Evolutionary conservation across 352 stramenopile species (phyloP).

Genomic region (Phytophthora tubulina): DNA sequence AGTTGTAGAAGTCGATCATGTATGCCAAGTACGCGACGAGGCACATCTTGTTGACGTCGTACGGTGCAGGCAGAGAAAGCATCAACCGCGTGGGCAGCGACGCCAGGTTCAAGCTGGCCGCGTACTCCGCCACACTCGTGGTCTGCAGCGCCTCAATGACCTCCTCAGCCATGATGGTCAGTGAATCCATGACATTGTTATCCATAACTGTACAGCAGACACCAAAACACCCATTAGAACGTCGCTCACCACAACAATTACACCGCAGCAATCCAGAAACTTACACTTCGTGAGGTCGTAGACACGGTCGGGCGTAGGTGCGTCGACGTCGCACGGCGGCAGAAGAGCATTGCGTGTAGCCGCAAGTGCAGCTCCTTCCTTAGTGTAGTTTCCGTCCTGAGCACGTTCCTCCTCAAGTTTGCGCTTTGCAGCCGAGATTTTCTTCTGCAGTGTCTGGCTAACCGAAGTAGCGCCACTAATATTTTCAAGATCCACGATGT

Average conservation of each 20-base stretch:
- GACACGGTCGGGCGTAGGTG: conserved; percentile 76
- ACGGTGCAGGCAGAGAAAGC: conserved; percentile 71
- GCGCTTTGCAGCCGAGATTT: conserved; percentile 67
- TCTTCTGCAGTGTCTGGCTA: conserved; percentile 79
- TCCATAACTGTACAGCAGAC: conserved; percentile 62
- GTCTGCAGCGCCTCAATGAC: conserved; percentile 70
- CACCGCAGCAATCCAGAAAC: conserved; percentile 22
- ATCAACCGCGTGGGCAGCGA: conserved; percentile 71
- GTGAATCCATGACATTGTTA: conserved; percentile 72
- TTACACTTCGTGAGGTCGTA: conserved; percentile 88
- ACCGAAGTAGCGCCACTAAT: conserved; percentile 78
- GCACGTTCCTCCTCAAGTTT: conserved; percentile 59
- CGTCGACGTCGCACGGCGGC: conserved; percentile 77
- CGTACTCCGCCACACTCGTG: conserved; percentile 67
- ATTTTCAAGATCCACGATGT: conserved; percentile 81
- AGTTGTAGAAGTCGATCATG: conserved; percentile 72
- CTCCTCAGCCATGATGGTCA: conserved; percentile 81
- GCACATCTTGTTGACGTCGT: conserved; percentile 74
- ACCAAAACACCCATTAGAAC: conserved; percentile 14
- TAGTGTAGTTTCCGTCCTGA: conserved; percentile 64
- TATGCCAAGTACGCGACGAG: conserved; percentile 83
- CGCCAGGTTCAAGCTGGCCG: conserved; percentile 52
- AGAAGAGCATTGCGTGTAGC: conserved; percentile 73
- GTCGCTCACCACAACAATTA: conserved; percentile 2
- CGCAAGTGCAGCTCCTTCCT: conserved; percentile 61